These are phyloP conservation scores for Pholiota molesta DNA, from an alignment of 768 basidiomycete genomes.

Conservation along the genomic window DNA sequence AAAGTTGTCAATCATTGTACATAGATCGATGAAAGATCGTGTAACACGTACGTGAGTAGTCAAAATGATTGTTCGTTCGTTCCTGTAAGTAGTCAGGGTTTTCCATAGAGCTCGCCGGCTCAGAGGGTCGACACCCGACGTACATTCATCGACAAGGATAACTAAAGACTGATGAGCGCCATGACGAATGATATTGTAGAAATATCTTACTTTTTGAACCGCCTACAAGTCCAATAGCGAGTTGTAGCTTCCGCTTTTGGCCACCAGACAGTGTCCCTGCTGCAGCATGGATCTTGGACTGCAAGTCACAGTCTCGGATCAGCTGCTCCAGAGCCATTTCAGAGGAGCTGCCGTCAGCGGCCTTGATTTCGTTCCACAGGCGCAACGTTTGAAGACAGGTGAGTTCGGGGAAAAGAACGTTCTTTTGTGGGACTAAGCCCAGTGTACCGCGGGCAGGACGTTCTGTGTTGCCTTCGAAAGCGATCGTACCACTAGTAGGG, in stretches of 20 bases:
- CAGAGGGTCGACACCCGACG: conserved; percentile 82
- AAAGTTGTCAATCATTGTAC: not conserved
- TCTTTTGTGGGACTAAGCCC: conserved; percentile 86
- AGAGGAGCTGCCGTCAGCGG: conserved; percentile 42
- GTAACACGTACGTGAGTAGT: conserved; percentile 68
- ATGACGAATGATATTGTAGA: not conserved
- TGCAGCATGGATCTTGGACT: conserved; percentile 65
- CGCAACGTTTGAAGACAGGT: conserved; percentile 73
- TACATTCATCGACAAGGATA: conserved; percentile 67
- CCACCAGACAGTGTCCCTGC: conserved; percentile 74
- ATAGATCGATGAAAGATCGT: not conserved
- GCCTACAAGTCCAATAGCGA: conserved; percentile 77
- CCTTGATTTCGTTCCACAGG: conserved; percentile 76
- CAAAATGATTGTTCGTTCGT: conserved; percentile 71
- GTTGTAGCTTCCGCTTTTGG: conserved; percentile 81
- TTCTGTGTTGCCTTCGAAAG: conserved; percentile 53
- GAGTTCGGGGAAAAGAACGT: conserved; percentile 79
- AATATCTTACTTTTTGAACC: conserved; percentile 61
- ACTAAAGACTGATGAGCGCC: conserved; percentile 32
- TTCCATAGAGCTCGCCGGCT: conserved; percentile 81
- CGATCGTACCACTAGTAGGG: conserved; percentile 60
- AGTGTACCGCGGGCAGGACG: conserved; percentile 65
- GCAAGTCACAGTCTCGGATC: conserved; percentile 72
- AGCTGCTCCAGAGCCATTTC: conserved; percentile 67
- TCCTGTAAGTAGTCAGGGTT: conserved; percentile 65